These are phyloP conservation scores for Pochonia chlamydosporia DNA, from an alignment of 2,329 filamentous ascomycete species.

Conservation along the genomic window DNA sequence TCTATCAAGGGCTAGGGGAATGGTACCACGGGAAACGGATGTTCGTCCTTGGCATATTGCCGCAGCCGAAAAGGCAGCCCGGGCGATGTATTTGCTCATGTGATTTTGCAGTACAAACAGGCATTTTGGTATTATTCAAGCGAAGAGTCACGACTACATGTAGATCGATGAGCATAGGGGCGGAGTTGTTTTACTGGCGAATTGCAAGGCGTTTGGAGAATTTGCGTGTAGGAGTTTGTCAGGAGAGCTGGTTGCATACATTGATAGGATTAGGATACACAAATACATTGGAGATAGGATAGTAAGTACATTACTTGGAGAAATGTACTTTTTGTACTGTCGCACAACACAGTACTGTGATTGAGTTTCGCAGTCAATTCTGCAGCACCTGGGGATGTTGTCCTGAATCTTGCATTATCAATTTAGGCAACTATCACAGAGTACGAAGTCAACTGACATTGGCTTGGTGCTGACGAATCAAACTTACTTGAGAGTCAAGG, in stretches of 20 bases:
- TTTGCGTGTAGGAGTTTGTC: background rate
- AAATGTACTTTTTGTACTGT: too few species aligned
- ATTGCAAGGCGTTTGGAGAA: background rate
- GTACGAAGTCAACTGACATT: too few species aligned
- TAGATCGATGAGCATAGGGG: constrained; percentile 1
- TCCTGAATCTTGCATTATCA: too few species aligned
- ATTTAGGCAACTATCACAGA: too few species aligned
- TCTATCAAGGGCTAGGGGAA: constrained; percentile 60
- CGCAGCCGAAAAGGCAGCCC: constrained; percentile 62
- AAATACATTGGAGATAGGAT: too few species aligned
- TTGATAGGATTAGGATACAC: too few species aligned
- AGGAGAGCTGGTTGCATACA: background rate
- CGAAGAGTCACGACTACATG: background rate
- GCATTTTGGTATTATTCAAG: constrained; percentile 10
- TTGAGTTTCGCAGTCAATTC: too few species aligned
- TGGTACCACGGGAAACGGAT: constrained; percentile 52
- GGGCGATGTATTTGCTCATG: constrained; percentile 59
- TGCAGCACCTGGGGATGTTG: too few species aligned
- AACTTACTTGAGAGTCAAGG: too few species aligned
- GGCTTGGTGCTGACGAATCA: too few species aligned
- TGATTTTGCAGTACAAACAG: constrained; percentile 30
- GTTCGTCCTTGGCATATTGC: constrained; percentile 75
- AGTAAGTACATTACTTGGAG: too few species aligned
- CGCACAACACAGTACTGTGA: too few species aligned
- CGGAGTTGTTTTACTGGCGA: constrained; percentile 2